phyloP scores from a whole-genome alignment of 768 basidiomycete species.

The Mycena indigotica region DNA sequence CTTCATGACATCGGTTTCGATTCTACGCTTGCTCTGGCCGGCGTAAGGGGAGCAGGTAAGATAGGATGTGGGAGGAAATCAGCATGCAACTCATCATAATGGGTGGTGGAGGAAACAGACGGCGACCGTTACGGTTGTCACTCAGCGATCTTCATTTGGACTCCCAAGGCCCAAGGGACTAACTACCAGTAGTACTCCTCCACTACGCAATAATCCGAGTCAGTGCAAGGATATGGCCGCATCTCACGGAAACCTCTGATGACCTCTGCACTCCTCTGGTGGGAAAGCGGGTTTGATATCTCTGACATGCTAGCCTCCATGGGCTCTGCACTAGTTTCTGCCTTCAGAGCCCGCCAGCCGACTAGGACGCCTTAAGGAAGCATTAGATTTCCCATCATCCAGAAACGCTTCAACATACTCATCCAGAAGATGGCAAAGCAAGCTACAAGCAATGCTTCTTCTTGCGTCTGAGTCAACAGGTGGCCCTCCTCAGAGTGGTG shows the following conservation, averaged over 20 bases:
- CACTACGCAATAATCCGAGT: constrained; percentile 67
- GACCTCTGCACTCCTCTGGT: constrained; percentile 5
- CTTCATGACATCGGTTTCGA: constrained; percentile 99
- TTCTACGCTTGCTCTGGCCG: constrained; percentile 85
- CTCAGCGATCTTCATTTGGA: too few species aligned
- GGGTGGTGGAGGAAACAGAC: constrained; percentile 11
- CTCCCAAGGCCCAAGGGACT: too few species aligned
- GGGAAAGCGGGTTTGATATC: too few species aligned
- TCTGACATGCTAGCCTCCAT: too few species aligned
- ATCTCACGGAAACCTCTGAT: constrained; percentile 20
- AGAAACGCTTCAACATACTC: constrained; percentile 46
- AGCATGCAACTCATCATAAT: constrained; percentile 63
- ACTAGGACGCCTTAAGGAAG: constrained; percentile 38
- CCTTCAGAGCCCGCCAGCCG: constrained; percentile 46
- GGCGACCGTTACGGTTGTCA: not conserved
- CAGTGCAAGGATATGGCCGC: constrained; percentile 58
- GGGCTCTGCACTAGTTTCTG: not conserved
- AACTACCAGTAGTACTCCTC: constrained; percentile 55
- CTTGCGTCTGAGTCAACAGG: constrained; percentile 67
- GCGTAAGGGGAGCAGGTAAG: constrained; percentile 50
- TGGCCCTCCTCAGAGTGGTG: constrained; percentile 66
- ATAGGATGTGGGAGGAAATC: constrained; percentile 25
- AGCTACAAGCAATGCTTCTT: constrained; percentile 71
- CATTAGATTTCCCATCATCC: not conserved
- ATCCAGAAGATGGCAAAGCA: constrained; percentile 78